Conservation (phyloP, 345 rosid species). For the Boechera stricta region DNA sequence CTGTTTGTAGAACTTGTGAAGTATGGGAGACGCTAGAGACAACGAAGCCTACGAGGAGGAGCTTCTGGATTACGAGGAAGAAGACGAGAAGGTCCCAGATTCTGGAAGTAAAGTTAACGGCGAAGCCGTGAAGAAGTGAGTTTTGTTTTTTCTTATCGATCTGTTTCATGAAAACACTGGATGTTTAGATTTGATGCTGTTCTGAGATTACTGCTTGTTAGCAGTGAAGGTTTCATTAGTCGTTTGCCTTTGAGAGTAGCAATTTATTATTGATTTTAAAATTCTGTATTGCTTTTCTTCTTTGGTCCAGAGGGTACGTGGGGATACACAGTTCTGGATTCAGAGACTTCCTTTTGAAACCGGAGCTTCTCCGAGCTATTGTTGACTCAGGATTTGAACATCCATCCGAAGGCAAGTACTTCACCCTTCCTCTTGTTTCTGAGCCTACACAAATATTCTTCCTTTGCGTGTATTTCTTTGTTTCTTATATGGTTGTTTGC, state of each 20-base stretch:
- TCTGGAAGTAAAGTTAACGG: constrained; percentile 79
- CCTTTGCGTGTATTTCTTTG: too few relatives aligned
- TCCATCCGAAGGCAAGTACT: constrained; percentile 80
- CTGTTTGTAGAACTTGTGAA: constrained; percentile 20
- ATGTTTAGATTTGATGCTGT: background rate
- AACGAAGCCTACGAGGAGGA: constrained; percentile 99
- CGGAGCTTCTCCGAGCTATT: constrained; percentile 96
- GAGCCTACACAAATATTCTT: too few relatives aligned
- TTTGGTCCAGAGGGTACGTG: constrained; percentile 74
- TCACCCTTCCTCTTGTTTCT: too few relatives aligned
- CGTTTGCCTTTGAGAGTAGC: background rate
- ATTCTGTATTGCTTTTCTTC: background rate
- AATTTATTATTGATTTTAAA: background rate
- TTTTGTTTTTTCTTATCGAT: background rate
- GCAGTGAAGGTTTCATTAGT: background rate
- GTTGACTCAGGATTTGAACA: constrained; percentile 99
- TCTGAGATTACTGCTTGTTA: background rate
- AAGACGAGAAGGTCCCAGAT: constrained; percentile 87
- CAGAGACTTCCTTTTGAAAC: constrained; percentile 99
- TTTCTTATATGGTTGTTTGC: too few relatives aligned
- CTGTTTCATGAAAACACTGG: background rate
- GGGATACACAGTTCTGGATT: constrained; percentile 99
- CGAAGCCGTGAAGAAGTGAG: constrained; percentile 89
- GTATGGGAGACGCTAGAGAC: constrained; percentile 93
- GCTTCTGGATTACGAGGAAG: constrained; percentile 97